phyloP scores from a whole-genome alignment of 495 filamentous ascomycete species.

The Cercophora scortea region DNA sequence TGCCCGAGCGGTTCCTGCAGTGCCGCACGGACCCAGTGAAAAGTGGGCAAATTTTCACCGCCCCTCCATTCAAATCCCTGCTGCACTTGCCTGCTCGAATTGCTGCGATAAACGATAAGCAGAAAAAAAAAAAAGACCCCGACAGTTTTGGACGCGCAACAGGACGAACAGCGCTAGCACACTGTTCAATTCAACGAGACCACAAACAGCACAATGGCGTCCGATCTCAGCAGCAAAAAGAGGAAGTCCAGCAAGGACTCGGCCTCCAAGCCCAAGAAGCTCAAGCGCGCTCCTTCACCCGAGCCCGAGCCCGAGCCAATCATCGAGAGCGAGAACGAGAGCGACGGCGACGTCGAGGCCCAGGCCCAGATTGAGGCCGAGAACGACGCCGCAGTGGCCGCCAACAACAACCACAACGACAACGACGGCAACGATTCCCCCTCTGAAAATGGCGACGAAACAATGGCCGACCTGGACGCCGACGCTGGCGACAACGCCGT shows the following conservation, averaged over 20 bases:
- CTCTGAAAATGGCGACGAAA: neutral
- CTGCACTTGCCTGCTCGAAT: too few relatives aligned
- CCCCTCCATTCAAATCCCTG: neutral
- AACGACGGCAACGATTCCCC: neutral
- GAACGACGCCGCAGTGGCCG: constrained; percentile 13
- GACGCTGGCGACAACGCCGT: constrained; percentile 14
- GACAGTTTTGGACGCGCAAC: neutral
- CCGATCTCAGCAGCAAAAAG: constrained; percentile 39
- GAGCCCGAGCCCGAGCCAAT: constrained; percentile 7
- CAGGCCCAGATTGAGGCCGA: constrained; percentile 17
- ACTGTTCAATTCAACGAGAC: constrained; percentile 3
- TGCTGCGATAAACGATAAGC: neutral
- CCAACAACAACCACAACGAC: neutral
- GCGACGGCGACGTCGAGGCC: constrained; percentile 14
- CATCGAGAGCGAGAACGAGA: constrained; percentile 15
- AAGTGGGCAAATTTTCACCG: constrained; percentile 11
- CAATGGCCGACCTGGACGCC: constrained; percentile 3
- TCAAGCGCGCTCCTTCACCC: constrained; percentile 16
- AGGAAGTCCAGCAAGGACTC: constrained; percentile 34
- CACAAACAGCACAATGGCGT: constrained; percentile 27
- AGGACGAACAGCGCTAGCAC: neutral
- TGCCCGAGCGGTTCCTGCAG: too few relatives aligned
- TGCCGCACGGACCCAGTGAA: neutral
- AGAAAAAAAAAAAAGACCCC: constrained; percentile 2
- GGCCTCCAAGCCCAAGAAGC: constrained; percentile 19